A percentile compares a stretch with the other conserved stretches of the same genome.
Conservation (phyloP, 352 stramenopile genomes). For the Phytopythium montanum region DNA sequence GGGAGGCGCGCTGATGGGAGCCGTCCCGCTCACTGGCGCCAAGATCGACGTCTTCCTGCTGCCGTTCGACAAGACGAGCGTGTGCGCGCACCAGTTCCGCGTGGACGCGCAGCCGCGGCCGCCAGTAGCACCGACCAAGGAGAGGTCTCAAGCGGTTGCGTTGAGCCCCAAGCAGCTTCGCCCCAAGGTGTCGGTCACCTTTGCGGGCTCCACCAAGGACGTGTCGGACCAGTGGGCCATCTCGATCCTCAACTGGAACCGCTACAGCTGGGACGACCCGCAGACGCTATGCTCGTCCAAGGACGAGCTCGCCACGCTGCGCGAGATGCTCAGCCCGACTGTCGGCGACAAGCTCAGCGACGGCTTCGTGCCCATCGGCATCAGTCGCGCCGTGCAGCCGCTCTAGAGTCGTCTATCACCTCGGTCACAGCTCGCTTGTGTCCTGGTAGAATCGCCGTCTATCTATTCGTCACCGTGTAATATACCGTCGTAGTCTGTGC, state of each 20-base stretch:
- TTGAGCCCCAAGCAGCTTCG: slow-evolving; percentile 17
- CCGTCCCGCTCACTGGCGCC: slow-evolving; percentile 60
- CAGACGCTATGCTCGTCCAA: slow-evolving; percentile 78
- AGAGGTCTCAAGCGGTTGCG: slow-evolving; percentile 12
- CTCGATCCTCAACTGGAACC: slow-evolving; percentile 83
- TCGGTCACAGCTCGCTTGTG: background rate
- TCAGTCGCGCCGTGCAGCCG: slow-evolving; percentile 57
- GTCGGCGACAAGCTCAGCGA: slow-evolving; percentile 19
- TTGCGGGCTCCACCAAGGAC: slow-evolving; percentile 53
- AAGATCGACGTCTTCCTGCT: slow-evolving; percentile 77
- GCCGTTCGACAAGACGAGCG: slow-evolving; percentile 31
- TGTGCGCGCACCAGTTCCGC: slow-evolving; percentile 59
- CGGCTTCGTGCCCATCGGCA: slow-evolving; percentile 30
- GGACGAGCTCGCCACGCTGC: slow-evolving; percentile 50
- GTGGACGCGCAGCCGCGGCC: slow-evolving; percentile 42
- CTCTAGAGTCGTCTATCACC: slow-evolving; percentile 14
- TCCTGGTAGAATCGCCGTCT: background rate
- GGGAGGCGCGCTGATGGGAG: slow-evolving; percentile 58
- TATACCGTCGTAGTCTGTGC: background rate
- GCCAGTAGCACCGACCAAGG: slow-evolving; percentile 8
- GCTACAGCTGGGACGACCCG: slow-evolving; percentile 79
- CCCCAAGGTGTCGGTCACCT: slow-evolving; percentile 29
- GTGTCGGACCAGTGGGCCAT: slow-evolving; percentile 69
- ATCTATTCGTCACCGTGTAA: slow-evolving; percentile 1
- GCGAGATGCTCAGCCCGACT: slow-evolving; percentile 4